Base-by-base conservation (phyloP, 192 early-diverging fungal genomes). In the Helicostylum pulchrum region DNA sequence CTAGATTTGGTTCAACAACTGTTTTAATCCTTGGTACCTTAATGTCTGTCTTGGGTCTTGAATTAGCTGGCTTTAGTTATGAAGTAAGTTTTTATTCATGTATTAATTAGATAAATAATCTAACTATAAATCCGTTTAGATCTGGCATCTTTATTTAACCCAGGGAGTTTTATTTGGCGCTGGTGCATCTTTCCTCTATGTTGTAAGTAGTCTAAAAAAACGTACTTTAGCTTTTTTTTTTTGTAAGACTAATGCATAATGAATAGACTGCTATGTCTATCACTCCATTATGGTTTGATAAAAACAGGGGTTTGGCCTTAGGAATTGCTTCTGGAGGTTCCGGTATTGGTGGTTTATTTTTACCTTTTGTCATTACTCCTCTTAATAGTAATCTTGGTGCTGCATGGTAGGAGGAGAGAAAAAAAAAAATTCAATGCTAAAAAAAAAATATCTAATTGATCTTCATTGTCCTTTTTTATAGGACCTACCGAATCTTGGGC, bases 241-340 rank as follows among this genome's bases (percentile, higher is more conserved):
- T 17, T 15, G 42, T 12, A 32, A 19, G 1, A 55, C 23, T 53
- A 45, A 55, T 54, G 20, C 60, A 2, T 26, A 3, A 15, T 12
- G 14, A 9, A 15, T 50, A 69, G 67, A 55, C 53, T 7, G 61
- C 53, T 15, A 39, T 69, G 31, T 54, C 32, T 26, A 45, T 46
- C 6, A 46, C 62, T 6, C 67, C 84, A 12, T 84, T 91, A 60
- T 94, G 87, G 86, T 92, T 91, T 67, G 42, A 62, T 48, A 83
- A 79, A 64, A 58, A 73, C 31, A 78, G 88, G 6, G 85, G 83
- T 1, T 56, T 92, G n/a, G 90, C 91, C 0, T 73, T 87, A 8
- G 92, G 91, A 3, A 65, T 93, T 44, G 83, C 85, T 3, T 80
- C 87, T 6, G 76, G 88, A 17, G 91, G 91, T 3, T 73, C 80